phyloP scores from a whole-genome alignment of 139 green algal species.

The Asterochloris sp. region DNA sequence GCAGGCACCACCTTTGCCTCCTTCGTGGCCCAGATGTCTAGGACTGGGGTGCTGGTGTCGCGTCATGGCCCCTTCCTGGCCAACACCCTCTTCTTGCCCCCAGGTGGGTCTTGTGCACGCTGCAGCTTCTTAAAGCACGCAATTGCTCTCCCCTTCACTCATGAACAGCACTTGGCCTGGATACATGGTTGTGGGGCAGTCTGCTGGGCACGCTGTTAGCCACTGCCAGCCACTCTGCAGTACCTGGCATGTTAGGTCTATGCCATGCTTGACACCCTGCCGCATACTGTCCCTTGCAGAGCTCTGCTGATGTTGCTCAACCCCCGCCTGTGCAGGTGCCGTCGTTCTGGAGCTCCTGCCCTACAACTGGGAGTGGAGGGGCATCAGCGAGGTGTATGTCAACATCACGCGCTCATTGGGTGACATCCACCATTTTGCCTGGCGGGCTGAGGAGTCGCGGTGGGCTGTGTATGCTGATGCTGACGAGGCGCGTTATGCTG shows the following conservation, averaged over 20 bases:
- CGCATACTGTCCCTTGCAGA: neutral
- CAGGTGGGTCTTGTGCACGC: conserved; percentile 18
- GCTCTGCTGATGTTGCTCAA: neutral
- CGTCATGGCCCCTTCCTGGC: conserved; percentile 70
- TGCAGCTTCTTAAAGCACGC: no score
- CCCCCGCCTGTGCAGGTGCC: conserved; percentile 26
- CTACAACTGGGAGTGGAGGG: conserved; percentile 82
- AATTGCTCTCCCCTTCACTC: neutral
- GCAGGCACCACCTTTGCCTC: conserved; percentile 60
- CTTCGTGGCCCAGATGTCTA: conserved; percentile 52
- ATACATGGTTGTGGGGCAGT: neutral
- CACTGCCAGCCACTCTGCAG: neutral
- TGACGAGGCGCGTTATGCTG: conserved; percentile 46
- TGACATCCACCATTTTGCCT: conserved; percentile 78
- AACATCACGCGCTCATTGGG: conserved; percentile 68
- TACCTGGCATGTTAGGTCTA: neutral
- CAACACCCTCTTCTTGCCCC: conserved; percentile 58
- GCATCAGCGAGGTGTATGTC: conserved; percentile 60
- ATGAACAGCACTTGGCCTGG: neutral
- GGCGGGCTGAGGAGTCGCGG: conserved; percentile 40
- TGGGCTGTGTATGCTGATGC: conserved; percentile 33
- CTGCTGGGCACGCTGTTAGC: neutral
- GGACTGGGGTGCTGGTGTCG: conserved; percentile 65
- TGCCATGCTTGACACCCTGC: neutral
- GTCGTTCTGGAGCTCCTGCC: conserved; percentile 80